Base-by-base conservation (phyloP, 2,329 filamentous ascomycete species). In the Tolypocladium guangdongense region DNA sequence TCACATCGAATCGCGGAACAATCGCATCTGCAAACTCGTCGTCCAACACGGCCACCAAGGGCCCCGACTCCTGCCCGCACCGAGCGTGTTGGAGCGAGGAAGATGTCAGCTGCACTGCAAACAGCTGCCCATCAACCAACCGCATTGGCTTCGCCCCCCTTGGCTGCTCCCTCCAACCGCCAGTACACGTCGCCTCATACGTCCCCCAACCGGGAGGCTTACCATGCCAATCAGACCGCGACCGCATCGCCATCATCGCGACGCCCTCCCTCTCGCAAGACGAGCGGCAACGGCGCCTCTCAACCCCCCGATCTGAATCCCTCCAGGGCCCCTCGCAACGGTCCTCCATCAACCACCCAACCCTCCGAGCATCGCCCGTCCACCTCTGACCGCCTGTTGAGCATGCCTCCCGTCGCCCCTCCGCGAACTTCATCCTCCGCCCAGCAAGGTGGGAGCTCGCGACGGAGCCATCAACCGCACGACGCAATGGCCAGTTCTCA, bases 351-450 rank as follows among this genome's bases (percentile, higher is more conserved):
- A 50, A 72, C 71, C 43, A 68, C 73, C 18, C 61, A 68, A 24
- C 66, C 71, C 32, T 62, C 70, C 55, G 71, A 78, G 48, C 71
- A 76, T 46, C 66, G 73, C 39, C 67, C 72, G 32, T 62, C 74
- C 22, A 63, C 73, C 54, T 72, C 75, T 57, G 77, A 78, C 62
- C 75, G 77, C 63, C 74, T 75, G 71, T 80, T 72, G 70, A 80
- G 75, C 69, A 82, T 78, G 73, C 82, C 87, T 52, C 86, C 88
- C 27, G 78, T 88, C 61, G 84, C 87, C 53, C 90, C 88, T 49
- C 88, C 88, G 37, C 82, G 90, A 64, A 91, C 88, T 8, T 95
- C 90, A 16, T 93, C 90, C 46, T 93, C 89, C 45, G 86, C 83
- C 58, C 69, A 72, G 57, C 70, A 72, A 57, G 60, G 64, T 60